Conservation (phyloP, 208 protist species). For the Porcisia deanei region DNA sequence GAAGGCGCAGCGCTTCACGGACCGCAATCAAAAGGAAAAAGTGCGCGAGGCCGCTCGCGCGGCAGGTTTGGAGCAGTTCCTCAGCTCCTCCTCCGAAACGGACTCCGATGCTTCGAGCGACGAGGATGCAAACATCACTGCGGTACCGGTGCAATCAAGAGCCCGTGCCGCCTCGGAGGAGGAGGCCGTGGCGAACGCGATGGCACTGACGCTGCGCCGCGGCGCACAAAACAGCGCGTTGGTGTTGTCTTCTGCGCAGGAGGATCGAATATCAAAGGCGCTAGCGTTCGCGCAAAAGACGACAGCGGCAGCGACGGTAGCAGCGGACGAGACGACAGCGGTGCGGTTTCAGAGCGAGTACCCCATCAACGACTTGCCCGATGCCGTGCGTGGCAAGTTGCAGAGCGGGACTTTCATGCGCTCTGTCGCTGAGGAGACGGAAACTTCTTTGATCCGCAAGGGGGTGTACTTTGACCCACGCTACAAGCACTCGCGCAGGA, state of each 20-base stretch:
- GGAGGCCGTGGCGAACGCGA: constrained; percentile 22
- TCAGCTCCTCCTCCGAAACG: constrained; percentile 53
- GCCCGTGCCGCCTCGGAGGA: constrained; percentile 7
- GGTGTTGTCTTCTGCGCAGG: constrained; percentile 34
- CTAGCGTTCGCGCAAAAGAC: constrained; percentile 80
- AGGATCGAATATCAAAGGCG: constrained; percentile 65
- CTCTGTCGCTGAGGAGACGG: constrained; percentile 58
- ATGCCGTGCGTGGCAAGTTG: constrained; percentile 61
- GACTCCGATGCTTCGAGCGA: constrained; percentile 49
- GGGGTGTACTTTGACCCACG: constrained; percentile 81
- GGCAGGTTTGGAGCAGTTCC: constrained; percentile 75
- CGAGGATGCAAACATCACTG: constrained; percentile 37
- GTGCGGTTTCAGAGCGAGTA: constrained; percentile 87
- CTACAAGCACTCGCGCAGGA: constrained; percentile 68
- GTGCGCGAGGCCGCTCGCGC: constrained; percentile 64
- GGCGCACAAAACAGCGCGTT: constrained; percentile 6
- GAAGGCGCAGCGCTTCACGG: constrained; percentile 54
- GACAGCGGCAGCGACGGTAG: constrained; percentile 42
- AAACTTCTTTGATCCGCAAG: constrained; percentile 80
- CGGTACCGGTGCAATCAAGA: constrained; percentile 21
- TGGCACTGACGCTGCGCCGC: constrained; percentile 28
- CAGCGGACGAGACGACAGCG: constrained; percentile 26
- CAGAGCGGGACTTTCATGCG: constrained; percentile 64
- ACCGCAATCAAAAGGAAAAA: constrained; percentile 66
- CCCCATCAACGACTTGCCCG: constrained; percentile 81